Conservation (phyloP, 306 rosid species). For the Dalbergia cultrata region DNA sequence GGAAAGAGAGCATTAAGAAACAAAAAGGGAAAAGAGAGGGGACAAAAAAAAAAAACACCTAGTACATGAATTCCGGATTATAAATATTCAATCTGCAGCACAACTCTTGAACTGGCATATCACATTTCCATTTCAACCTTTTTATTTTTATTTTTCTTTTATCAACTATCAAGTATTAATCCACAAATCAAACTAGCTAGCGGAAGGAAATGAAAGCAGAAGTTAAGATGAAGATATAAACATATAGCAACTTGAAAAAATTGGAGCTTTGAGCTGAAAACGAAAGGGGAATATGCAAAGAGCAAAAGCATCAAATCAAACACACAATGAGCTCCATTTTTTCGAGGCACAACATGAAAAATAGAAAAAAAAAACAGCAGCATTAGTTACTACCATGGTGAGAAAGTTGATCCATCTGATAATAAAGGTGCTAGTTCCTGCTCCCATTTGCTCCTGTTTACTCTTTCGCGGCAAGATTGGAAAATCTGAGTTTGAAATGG, state of each 20-base stretch:
- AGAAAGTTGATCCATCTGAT: slow-evolving; percentile 95
- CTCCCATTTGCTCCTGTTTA: slow-evolving; percentile 60
- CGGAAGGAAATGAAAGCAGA: slow-evolving; percentile 1
- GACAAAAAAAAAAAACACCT: no score
- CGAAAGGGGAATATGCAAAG: slow-evolving; percentile 14
- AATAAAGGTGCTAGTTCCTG: slow-evolving; percentile 92
- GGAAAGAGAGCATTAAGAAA: slow-evolving; percentile 32
- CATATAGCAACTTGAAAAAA: no score
- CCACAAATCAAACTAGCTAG: slow-evolving; percentile 24
- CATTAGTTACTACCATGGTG: slow-evolving; percentile 67
- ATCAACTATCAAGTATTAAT: not conserved
- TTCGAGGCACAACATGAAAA: no score
- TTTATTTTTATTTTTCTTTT: not conserved
- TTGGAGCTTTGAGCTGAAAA: slow-evolving; percentile 17
- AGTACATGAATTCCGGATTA: not conserved
- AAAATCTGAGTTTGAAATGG: slow-evolving; percentile 30
- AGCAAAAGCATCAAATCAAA: slow-evolving; percentile 1
- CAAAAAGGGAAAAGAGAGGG: not conserved
- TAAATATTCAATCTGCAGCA: not conserved
- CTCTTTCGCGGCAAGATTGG: slow-evolving; percentile 9
- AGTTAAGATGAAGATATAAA: no score
- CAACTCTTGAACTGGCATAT: not conserved
- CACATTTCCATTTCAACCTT: no score
- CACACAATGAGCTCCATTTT: not conserved
- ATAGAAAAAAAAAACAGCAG: not conserved